Percentiles rank a stretch among this genome's conserved stretches.
Conservation (phyloP, 2,329 filamentous ascomycete species). For the Phialophora tarda region DNA sequence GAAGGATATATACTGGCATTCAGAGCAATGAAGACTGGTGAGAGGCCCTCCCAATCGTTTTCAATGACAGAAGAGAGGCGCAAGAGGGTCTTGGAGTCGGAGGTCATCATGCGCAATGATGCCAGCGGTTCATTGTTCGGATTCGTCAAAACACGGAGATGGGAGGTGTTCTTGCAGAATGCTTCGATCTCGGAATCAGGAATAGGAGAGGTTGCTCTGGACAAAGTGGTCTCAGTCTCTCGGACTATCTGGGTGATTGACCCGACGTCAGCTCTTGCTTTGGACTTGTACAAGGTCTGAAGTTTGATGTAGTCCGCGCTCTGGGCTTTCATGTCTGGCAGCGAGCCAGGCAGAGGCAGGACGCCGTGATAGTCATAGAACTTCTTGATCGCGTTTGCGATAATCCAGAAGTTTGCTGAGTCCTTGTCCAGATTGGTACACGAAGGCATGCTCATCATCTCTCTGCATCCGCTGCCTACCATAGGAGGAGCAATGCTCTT, state of each 20-base stretch:
- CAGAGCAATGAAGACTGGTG: constrained; percentile 74
- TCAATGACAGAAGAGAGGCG: constrained; percentile 39
- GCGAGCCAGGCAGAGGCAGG: constrained; percentile 80
- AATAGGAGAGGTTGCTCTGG: constrained; percentile 55
- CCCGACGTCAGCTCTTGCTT: constrained; percentile 76
- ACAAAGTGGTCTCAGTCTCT: constrained; percentile 56
- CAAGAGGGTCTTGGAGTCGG: constrained; percentile 29
- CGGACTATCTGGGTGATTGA: constrained; percentile 74
- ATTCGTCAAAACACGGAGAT: constrained; percentile 83
- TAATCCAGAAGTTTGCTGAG: constrained; percentile 82
- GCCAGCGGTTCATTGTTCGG: constrained; percentile 49
- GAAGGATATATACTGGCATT: constrained; percentile 45
- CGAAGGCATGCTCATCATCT: constrained; percentile 77
- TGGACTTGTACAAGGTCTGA: constrained; percentile 90
- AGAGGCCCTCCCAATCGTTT: constrained; percentile 62
- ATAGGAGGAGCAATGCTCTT: constrained; percentile 77
- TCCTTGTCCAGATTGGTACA: constrained; percentile 51
- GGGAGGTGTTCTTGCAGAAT: constrained; percentile 94
- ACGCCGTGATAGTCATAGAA: constrained; percentile 76
- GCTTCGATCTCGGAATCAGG: constrained; percentile 78
- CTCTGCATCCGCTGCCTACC: constrained; percentile 71
- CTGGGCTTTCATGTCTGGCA: constrained; percentile 98
- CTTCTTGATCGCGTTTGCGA: constrained; percentile 75
- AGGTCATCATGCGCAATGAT: constrained; percentile 27
- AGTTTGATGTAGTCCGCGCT: constrained; percentile 87